These are phyloP conservation scores for Myochromella boudieri DNA, from an alignment of 768 basidiomycete species.

Conservation along the genomic window DNA sequence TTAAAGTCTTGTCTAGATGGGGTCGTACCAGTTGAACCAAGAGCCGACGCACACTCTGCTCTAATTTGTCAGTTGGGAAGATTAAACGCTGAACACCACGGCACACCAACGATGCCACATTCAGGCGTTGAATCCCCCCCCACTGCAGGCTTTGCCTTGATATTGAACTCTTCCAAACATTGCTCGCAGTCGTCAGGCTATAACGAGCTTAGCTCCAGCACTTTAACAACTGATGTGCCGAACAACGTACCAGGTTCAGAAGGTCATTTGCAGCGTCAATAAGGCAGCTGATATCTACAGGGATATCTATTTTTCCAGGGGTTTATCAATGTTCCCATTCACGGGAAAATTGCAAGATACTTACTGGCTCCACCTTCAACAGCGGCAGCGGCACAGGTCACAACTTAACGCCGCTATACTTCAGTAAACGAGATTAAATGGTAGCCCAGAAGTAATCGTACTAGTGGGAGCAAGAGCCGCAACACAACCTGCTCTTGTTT, in stretches of 20 bases:
- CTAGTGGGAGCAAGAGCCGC: slow-evolving; percentile 14
- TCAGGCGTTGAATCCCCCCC: too few species aligned
- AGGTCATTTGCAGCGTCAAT: slow-evolving; percentile 9
- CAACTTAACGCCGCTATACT: not conserved
- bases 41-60: slow-evolving; percentile 13
- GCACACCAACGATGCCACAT: too few species aligned
- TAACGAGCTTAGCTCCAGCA: not conserved
- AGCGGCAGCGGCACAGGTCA: slow-evolving; percentile 13
- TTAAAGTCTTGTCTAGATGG: too few species aligned
- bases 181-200: slow-evolving; percentile 14
- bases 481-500: slow-evolving; percentile 8
- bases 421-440: not conserved
- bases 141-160: too few species aligned
- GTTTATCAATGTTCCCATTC: not conserved
- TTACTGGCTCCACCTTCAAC: slow-evolving; percentile 13
- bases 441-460: not conserved
- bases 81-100: not conserved
- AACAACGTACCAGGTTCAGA: slow-evolving; percentile 6
- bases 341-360: not conserved
- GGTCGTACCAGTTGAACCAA: slow-evolving; percentile 13
- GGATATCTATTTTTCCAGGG: slow-evolving; percentile 1
- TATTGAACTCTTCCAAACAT: slow-evolving; percentile 13
- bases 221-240: not conserved
- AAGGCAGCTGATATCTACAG: slow-evolving; percentile 12
- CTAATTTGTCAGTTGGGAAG: not conserved